Conservation (phyloP, 1,284 basidiomycete genomes). For the Sphaerobolus stellatus region DNA sequence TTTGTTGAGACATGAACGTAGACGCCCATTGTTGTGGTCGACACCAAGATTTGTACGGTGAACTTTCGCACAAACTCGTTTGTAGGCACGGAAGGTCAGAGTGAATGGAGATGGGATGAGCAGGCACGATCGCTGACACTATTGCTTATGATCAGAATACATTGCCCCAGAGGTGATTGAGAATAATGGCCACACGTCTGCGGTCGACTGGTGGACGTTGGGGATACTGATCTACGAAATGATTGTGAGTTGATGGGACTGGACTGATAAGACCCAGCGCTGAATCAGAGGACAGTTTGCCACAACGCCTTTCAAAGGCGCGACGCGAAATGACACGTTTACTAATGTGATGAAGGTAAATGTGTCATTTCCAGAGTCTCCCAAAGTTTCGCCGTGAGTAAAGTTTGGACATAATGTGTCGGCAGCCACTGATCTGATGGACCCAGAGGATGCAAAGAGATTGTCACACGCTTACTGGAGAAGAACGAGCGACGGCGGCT, state of each 20-base stretch:
- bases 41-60: conserved; percentile 96
- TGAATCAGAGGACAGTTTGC: conserved; percentile 64
- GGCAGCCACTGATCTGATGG: conserved; percentile 11
- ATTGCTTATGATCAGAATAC: conserved; percentile 67
- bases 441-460: conserved; percentile 78
- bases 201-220: conserved; percentile 99
- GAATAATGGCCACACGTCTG: conserved; percentile 95
- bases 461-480: conserved; percentile 85
- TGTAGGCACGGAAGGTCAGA: conserved; percentile 92
- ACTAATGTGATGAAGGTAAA: conserved; percentile 89
- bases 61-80: conserved; percentile 99
- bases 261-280: background rate
- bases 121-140: conserved; percentile 17
- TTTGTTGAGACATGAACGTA: conserved; percentile 19
- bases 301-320: conserved; percentile 98
- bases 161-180: conserved; percentile 99
- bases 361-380: conserved; percentile 85
- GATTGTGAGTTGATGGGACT: conserved; percentile 74
- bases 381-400: conserved; percentile 80
- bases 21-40: conserved; percentile 43
- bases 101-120: conserved; percentile 2
- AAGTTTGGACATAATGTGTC: conserved; percentile 15
- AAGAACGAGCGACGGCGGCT: conserved; percentile 90
- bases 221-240: conserved; percentile 99
- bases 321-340: conserved; percentile 94